Percentiles rank a stretch among this genome's conserved stretches.
Conservation (phyloP, 2,329 filamentous ascomycete species). For the Penicillium brevicompactum region DNA sequence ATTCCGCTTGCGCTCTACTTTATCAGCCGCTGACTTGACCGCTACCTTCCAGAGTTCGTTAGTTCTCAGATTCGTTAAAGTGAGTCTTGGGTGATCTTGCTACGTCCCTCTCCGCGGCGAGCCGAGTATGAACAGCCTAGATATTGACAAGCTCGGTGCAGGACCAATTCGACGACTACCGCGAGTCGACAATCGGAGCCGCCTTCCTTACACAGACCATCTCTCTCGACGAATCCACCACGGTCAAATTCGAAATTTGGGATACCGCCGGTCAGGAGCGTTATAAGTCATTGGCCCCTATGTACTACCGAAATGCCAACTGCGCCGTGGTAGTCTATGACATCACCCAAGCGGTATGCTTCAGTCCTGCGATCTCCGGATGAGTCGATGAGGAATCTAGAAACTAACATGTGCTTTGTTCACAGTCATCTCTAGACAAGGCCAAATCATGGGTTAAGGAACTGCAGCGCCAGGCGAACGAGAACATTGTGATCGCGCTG, state of each 20-base stretch:
- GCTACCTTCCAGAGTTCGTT: slow-evolving; percentile 76
- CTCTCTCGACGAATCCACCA: slow-evolving; percentile 95
- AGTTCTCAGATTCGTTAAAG: slow-evolving; percentile 97
- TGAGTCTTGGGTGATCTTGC: slow-evolving; percentile 46
- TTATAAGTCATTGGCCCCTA: slow-evolving; percentile 97
- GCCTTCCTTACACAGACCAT: slow-evolving; percentile 99
- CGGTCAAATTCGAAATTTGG: slow-evolving; percentile 99
- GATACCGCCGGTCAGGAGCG: slow-evolving; percentile 97
- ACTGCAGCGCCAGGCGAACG: slow-evolving; percentile 96
- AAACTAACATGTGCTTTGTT: slow-evolving; percentile 18
- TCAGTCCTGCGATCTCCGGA: background rate
- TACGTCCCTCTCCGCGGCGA: background rate
- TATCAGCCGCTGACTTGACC: slow-evolving; percentile 32
- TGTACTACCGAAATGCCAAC: slow-evolving; percentile 99
- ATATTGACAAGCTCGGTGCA: slow-evolving; percentile 42
- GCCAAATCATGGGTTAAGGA: slow-evolving; percentile 99
- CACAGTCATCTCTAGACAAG: slow-evolving; percentile 92
- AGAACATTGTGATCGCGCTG: slow-evolving; percentile 98
- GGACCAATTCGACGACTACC: slow-evolving; percentile 99
- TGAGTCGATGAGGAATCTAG: background rate
- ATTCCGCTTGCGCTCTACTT: slow-evolving; percentile 12
- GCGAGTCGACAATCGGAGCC: slow-evolving; percentile 96
- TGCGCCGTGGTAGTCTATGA: slow-evolving; percentile 99
- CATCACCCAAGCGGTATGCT: slow-evolving; percentile 93
- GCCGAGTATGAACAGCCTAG: background rate